Percentiles rank a stretch among this genome's conserved stretches.
Evolutionary conservation across 257 asterid genomes (phyloP).

Genomic region (Lycium ferocissimum): DNA sequence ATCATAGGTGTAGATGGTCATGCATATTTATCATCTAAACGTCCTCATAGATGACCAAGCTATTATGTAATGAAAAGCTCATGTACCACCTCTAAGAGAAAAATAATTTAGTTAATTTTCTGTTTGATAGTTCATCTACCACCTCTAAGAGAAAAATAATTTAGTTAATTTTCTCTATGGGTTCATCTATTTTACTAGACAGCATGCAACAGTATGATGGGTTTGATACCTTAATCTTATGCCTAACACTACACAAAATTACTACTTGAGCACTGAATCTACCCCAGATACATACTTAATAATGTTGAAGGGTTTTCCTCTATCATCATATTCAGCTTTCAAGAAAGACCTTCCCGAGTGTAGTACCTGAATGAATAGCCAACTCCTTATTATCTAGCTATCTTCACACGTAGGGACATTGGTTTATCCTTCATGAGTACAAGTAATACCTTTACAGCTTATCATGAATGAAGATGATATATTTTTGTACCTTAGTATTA

Average conservation of each 20-base stretch:
- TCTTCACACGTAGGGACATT: not conserved
- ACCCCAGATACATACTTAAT: not conserved
- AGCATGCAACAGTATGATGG: not conserved
- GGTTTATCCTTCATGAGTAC: not conserved
- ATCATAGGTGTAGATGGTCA: not conserved
- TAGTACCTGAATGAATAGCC: slow-evolving; percentile 16
- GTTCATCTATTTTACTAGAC: not conserved
- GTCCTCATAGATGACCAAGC: not conserved
- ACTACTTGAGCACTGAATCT: not conserved
- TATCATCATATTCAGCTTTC: slow-evolving; percentile 15
- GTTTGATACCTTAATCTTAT: not conserved
- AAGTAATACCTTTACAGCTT: not conserved
- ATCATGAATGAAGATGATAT: not conserved
- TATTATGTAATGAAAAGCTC: not conserved
- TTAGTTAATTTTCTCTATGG: not conserved
- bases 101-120: not conserved
- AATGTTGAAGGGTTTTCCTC: slow-evolving; percentile 1
- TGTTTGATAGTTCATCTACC: slow-evolving; percentile 21
- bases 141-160: slow-evolving; percentile 12
- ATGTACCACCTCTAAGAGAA: slow-evolving; percentile 23
- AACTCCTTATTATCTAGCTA: slow-evolving; percentile 7
- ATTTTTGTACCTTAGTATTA: not conserved
- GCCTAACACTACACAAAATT: not conserved
- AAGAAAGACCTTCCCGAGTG: slow-evolving; percentile 19
- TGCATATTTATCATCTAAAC: not conserved